Evolutionary conservation across 805 yeast species (phyloP), one percentile per base, ranked within the genome.

Genomic region (Saturnispora serradocipensis): DNA sequence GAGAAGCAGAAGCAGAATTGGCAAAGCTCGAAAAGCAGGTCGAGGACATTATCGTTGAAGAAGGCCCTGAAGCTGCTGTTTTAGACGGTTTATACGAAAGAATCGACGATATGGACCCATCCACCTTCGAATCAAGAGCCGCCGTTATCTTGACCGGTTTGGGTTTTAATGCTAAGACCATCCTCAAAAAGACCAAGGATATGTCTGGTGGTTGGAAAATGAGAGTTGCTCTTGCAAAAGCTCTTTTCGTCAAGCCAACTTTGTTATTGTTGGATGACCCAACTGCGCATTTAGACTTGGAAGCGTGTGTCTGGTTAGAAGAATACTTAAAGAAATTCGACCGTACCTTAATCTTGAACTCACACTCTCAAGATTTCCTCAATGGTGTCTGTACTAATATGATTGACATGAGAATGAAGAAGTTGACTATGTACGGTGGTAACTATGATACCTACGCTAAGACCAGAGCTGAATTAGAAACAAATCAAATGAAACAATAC

Each of bases 141-240:
- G 96, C 99, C 50, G 75, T 89, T 59, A 93, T 93, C 64, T 77
- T 93, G 66, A 87, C 87, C 59, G 99, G 99, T 90, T 80, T 93
- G 70, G 99, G 99, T 64, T 93, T 93, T 83, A 87, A 86, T 72
- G 65, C 85, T 52, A 72, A 72, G 59, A 91, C 98, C 52, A 91
- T 93, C 65, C 77, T 79, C 67, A 93, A 93, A 80, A 85, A 84
- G 73, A 93, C 99, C 64, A 90, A 88, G 72, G 98, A 93, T 67
- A 93, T 93, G 99, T 88, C 97, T 67, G 99, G 99, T 81, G 99
- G 99, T 69, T 93, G 99, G 99, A 89, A 89, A 77, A 93, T 93
- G 99, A 88, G 99, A 75, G 99, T 93, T 56, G 98, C 99, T 44
- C 77, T 93, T 56, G 96, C 97, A 55, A 93, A 93, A 73, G 99